Evolutionary conservation across 495 filamentous ascomycete species (phyloP).

Genomic region (Aspergillus indologenus): DNA sequence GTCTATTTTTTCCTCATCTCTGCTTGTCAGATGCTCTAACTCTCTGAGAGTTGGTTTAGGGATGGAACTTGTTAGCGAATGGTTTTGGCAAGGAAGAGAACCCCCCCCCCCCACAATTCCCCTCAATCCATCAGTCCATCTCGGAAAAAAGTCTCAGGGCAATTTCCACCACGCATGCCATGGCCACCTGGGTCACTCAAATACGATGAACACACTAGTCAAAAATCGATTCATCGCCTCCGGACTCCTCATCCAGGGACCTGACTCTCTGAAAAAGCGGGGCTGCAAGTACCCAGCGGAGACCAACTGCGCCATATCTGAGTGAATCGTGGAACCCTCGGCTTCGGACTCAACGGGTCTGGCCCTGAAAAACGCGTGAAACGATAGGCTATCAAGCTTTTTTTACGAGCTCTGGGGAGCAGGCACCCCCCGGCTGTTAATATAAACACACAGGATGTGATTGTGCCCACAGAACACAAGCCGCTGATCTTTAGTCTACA

Average conservation of each 20-base stretch:
- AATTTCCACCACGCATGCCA: constrained; percentile 5
- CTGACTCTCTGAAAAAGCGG: background rate
- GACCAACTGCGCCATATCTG: constrained; percentile 1
- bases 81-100: no score
- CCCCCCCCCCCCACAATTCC: no score
- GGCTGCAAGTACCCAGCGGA: constrained; percentile 3
- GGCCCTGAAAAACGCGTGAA: background rate
- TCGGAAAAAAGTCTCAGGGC: background rate
- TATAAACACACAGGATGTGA: constrained; percentile 12
- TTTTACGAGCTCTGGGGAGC: background rate
- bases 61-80: background rate
- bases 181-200: background rate
- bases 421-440: constrained; percentile 7
- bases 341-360: background rate
- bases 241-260: background rate
- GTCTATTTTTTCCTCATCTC: background rate
- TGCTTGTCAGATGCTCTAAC: background rate
- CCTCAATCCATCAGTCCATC: no score
- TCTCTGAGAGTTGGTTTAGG: background rate
- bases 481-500: constrained; percentile 4
- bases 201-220: background rate
- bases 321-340: constrained; percentile 4
- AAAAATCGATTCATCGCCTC: background rate
- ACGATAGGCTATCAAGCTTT: constrained; percentile 8
- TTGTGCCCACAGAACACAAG: constrained; percentile 7